Evolutionary conservation across 1,139 yeast species (phyloP).

Genomic region (Kodamaea plutei): DNA sequence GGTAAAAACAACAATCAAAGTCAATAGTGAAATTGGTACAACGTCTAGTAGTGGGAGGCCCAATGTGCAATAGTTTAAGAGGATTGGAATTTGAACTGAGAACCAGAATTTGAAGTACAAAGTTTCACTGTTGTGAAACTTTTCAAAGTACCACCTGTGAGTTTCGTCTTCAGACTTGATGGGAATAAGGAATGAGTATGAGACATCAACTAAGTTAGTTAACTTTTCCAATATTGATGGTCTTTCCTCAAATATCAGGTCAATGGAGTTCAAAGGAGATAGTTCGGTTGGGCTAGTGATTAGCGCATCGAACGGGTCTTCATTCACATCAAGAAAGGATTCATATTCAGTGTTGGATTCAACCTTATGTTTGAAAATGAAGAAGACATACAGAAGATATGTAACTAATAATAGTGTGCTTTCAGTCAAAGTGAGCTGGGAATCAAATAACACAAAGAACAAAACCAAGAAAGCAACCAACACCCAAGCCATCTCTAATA

Average conservation of each 20-base stretch:
- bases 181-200: slow-evolving; percentile 23
- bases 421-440: slow-evolving; percentile 44
- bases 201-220: slow-evolving; percentile 16
- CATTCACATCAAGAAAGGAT: too few species aligned
- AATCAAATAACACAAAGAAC: slow-evolving; percentile 46
- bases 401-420: slow-evolving; percentile 40
- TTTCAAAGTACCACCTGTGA: too few species aligned
- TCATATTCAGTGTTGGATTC: too few species aligned
- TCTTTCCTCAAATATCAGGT: too few species aligned
- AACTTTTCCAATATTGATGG: slow-evolving; percentile 14
- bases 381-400: slow-evolving; percentile 34
- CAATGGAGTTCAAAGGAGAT: too few species aligned
- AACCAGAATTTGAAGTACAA: slow-evolving; percentile 18
- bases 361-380: slow-evolving; percentile 10
- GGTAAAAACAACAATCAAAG: slow-evolving; percentile 6
- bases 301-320: slow-evolving; percentile 1
- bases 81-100: slow-evolving; percentile 16
- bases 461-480: slow-evolving; percentile 34
- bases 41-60: slow-evolving; percentile 11
- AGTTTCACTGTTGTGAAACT: slow-evolving; percentile 3
- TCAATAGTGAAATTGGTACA: slow-evolving; percentile 10
- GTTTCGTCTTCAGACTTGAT: slow-evolving; percentile 6
- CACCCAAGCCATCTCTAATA: slow-evolving; percentile 33
- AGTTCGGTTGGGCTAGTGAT: slow-evolving; percentile 12
- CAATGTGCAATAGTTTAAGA: slow-evolving; percentile 18